These are phyloP conservation scores for Entamoeba histolytica DNA, from an alignment of 208 protist genomes.

Conservation along the genomic window DNA sequence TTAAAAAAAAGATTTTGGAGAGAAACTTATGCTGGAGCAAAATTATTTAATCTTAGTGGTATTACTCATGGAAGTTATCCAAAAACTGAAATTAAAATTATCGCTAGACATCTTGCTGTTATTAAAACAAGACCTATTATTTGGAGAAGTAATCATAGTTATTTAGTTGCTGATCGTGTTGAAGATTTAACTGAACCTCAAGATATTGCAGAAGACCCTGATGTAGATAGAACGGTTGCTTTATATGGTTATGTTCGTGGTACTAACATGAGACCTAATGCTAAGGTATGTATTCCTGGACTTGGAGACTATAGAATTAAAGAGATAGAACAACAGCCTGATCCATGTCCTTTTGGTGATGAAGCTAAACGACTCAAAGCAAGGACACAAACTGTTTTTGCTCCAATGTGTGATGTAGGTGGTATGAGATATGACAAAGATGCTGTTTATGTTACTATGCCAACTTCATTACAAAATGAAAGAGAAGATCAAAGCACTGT, in stretches of 20 bases:
- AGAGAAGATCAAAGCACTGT: not conserved
- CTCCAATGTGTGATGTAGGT: constrained; percentile 86
- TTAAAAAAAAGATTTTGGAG: constrained; percentile 75
- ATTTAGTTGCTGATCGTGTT: constrained; percentile 72
- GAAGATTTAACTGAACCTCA: constrained; percentile 89
- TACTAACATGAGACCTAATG: constrained; percentile 60
- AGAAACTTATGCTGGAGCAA: constrained; percentile 64
- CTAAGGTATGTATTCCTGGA: constrained; percentile 76
- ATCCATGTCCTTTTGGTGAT: constrained; percentile 69
- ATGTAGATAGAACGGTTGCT: constrained; percentile 50
- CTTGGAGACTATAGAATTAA: constrained; percentile 74
- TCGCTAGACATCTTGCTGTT: constrained; percentile 80
- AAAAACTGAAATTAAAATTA: constrained; percentile 67
- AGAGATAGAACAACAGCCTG: constrained; percentile 56
- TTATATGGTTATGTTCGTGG: constrained; percentile 92
- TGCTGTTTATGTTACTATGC: constrained; percentile 73
- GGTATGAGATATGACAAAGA: constrained; percentile 88
- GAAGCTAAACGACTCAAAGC: constrained; percentile 57
- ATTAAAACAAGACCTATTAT: constrained; percentile 77
- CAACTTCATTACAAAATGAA: not conserved
- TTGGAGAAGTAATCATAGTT: constrained; percentile 84
- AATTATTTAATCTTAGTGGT: constrained; percentile 84
- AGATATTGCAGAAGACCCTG: constrained; percentile 41
- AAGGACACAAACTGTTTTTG: constrained; percentile 78
- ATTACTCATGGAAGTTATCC: constrained; percentile 42